These are phyloP conservation scores for Phytopythium vexans DNA, from an alignment of 352 stramenopile genomes.

Conservation along the genomic window DNA sequence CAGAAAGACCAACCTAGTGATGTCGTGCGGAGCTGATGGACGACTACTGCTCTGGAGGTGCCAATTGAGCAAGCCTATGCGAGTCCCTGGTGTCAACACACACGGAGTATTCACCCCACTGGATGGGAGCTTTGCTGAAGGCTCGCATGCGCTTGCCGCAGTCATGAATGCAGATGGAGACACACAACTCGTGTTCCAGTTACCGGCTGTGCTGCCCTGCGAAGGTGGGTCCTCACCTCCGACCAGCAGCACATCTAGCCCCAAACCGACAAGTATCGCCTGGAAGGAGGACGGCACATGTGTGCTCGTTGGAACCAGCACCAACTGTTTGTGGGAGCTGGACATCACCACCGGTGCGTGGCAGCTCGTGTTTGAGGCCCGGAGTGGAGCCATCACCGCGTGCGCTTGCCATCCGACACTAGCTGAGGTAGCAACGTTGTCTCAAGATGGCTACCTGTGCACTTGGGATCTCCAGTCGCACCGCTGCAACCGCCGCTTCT, in stretches of 20 bases:
- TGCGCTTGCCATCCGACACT: constrained; percentile 37
- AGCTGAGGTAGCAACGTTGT: constrained; percentile 44
- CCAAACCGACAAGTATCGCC: constrained; percentile 53
- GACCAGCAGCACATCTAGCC: not conserved
- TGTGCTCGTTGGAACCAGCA: constrained; percentile 48
- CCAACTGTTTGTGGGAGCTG: constrained; percentile 68
- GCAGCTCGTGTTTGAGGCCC: constrained; percentile 51
- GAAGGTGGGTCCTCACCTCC: constrained; percentile 10
- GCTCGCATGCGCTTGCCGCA: constrained; percentile 32
- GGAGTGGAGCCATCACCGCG: constrained; percentile 28
- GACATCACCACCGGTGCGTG: constrained; percentile 40
- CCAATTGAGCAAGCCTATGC: constrained; percentile 42
- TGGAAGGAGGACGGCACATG: constrained; percentile 54
- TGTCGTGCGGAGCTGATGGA: constrained; percentile 48
- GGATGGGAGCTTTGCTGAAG: constrained; percentile 44
- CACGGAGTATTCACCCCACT: constrained; percentile 52
- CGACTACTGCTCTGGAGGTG: constrained; percentile 55
- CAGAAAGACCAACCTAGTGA: constrained; percentile 50
- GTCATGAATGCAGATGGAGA: constrained; percentile 25
- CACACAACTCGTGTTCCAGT: constrained; percentile 16
- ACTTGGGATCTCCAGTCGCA: constrained; percentile 54
- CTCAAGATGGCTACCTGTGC: constrained; percentile 46
- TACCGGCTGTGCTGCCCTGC: constrained; percentile 33
- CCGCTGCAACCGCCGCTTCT: constrained; percentile 27
- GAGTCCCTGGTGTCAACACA: constrained; percentile 56